Percentiles rank a stretch among this genome's conserved stretches.
Conservation (phyloP, 495 filamentous ascomycete genomes). For the Lasiosphaeria hispida region DNA sequence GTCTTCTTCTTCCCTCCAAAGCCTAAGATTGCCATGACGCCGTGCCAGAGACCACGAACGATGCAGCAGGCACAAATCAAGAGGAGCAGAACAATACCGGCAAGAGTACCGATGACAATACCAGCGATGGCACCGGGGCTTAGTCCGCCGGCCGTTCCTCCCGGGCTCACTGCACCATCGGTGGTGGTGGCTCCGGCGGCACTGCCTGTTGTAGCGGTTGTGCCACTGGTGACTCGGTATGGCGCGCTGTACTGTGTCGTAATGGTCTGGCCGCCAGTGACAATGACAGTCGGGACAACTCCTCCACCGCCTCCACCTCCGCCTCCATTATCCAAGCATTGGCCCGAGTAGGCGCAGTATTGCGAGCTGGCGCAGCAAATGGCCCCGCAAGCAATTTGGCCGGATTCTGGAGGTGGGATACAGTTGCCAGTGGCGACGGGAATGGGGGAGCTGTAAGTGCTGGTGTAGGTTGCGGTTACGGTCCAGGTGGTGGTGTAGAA, state of each 20-base stretch:
- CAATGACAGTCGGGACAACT: conserved; percentile 39
- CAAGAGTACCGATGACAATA: conserved; percentile 84
- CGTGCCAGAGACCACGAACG: conserved; percentile 62
- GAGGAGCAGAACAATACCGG: conserved; percentile 68
- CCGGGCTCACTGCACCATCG: conserved; percentile 31
- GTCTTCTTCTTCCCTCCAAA: conserved; percentile 48
- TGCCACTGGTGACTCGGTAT: conserved; percentile 68
- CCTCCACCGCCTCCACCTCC: conserved; percentile 32
- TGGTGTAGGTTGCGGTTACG: conserved; percentile 62
- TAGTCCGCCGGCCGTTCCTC: conserved; percentile 47
- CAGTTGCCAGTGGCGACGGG: conserved; percentile 52
- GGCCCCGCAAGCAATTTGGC: conserved; percentile 65
- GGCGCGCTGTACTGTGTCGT: conserved; percentile 57
- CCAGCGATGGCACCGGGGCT: conserved; percentile 89
- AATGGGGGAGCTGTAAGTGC: conserved; percentile 55
- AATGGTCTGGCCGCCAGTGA: conserved; percentile 31
- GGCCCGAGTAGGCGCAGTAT: conserved; percentile 55
- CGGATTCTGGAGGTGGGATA: conserved; percentile 46
- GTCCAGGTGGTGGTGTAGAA: conserved; percentile 77
- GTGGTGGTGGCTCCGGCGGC: conserved; percentile 47
- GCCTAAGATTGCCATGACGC: conserved; percentile 65
- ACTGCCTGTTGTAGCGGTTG: conserved; percentile 31
- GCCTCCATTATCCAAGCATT: conserved; percentile 42
- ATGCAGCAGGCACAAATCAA: conserved; percentile 75
- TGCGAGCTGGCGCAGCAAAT: conserved; percentile 74